Base-by-base conservation (phyloP, 2,329 filamentous ascomycete genomes). In the Phialophora expanda region DNA sequence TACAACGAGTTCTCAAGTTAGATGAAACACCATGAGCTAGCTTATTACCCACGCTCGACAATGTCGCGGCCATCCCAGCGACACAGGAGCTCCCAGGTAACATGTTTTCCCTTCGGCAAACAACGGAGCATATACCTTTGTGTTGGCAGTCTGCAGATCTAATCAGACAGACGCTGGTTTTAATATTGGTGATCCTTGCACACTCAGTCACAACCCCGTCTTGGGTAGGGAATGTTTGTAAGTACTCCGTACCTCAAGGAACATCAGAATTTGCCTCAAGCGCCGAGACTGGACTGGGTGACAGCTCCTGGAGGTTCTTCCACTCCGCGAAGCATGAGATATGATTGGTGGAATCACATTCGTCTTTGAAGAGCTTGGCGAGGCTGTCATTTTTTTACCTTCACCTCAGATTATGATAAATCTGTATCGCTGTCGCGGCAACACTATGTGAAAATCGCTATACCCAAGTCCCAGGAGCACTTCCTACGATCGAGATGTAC, bases 261-360 rank as follows among this genome's bases (percentile, higher is more conserved):
- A 14, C 34, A 14, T 12, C 34, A 38, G 34, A 14, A 38, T 38
- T 38, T 38, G 12, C 34, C 34, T n/a, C 34, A 5, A 4, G 14
- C 2, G 34, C 14, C 34, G 17, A 38, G 34, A 12, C 34, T 38
- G 28, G 5, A 28, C 32, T 30, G 30, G 32, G 32, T 12, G 32
- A 34, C 32, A 20, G 44, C 17, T 48, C 17, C 2, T 48, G 44
- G 9, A 38, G 28, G 12, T n/a, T 17, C 11, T 20, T 4, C 8
- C 32, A 17, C 57, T 26, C 58, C 58, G 58, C 58, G 58, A 61
- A 41, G 14, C 9, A 14, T 12, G 4, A 17, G 22, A 7, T 61
- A n/a, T 61, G 58, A 61, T 61, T 61, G 58, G 58, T 53, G 58
- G 58, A 61, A 61, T n/a, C 48, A 12, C 48, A 8, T 11, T 26